Base-by-base conservation (phyloP, 2,329 filamentous ascomycete genomes). In the Metarhizium album region DNA sequence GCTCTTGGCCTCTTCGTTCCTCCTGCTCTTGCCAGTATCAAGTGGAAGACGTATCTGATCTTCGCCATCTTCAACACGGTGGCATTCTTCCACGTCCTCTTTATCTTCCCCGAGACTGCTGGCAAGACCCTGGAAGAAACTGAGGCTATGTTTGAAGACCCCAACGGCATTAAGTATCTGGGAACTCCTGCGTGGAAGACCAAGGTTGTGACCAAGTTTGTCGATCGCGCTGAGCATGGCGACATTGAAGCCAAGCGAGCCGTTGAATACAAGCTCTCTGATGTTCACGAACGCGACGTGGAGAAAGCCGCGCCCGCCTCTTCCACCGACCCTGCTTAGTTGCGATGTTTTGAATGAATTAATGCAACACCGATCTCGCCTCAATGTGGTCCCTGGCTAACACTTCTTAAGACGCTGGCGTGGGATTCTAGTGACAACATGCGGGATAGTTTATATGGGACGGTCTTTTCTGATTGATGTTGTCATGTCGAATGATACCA, bases 81-180 rank as follows among this genome's bases (percentile, higher is more conserved):
- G 37, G 75, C 75, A 64, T 73, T 75, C 50, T 58, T 74, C 48
- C 74, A 78, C 56, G 70, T 73, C 27, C 73, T 74, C 60, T 79
- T 81, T 56, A 57, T 73, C 46, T 81, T 80, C 64, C 77, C 77
- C 0, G 77, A 81, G 62, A 81, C 76, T 0, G 69, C 70, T 23
- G 73, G 74, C 48, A 78, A 78, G 65, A 73, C 73, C 0, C 67
- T 80, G 1, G 76, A 80, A 54, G 76, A 79, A 54, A 71, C 76
- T 2, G 71, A 74, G 46, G 63, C 64, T 40, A 73, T 77, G 82
- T 78, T 78, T 50, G 69, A 71, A 48, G 63, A 65, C 38, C 60
- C 60, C 54, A 61, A 65, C 47, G 62, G 62, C 27, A 57, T 64
- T 51, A 53, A 52, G 43, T 64, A 61, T 50, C 31, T 65, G n/a